Evolutionary conservation across 495 filamentous ascomycete genomes (phyloP).

Genomic region (Cairneyella variabilis): DNA sequence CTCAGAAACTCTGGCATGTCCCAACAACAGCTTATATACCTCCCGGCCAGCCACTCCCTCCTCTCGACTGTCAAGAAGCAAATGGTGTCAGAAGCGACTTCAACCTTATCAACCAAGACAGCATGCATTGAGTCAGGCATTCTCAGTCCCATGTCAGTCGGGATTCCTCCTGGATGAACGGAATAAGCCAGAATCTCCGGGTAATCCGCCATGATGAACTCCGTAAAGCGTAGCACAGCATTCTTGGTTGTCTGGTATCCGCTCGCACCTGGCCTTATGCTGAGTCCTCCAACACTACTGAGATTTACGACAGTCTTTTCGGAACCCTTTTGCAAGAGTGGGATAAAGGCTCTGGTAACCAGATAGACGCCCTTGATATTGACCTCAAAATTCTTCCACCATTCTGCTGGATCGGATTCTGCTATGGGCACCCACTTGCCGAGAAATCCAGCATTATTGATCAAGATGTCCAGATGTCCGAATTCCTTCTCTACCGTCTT

Average conservation of each 20-base stretch:
- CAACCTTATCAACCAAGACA: slow-evolving; percentile 38
- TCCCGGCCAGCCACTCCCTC: slow-evolving; percentile 46
- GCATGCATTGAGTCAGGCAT: slow-evolving; percentile 22
- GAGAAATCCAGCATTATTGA: slow-evolving; percentile 57
- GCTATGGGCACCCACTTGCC: slow-evolving; percentile 28
- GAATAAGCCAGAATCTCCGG: slow-evolving; percentile 37
- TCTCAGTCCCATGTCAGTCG: slow-evolving; percentile 39
- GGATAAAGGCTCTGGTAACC: slow-evolving; percentile 37
- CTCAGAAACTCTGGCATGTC: slow-evolving; percentile 43
- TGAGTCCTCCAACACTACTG: slow-evolving; percentile 38
- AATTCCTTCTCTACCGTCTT: slow-evolving; percentile 28
- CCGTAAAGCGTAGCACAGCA: slow-evolving; percentile 44
- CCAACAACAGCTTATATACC: slow-evolving; percentile 46
- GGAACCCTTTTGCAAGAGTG: slow-evolving; percentile 40
- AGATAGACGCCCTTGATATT: slow-evolving; percentile 42
- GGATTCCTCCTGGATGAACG: slow-evolving; percentile 48
- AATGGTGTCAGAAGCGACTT: slow-evolving; percentile 44
- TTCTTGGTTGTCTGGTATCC: slow-evolving; percentile 45
- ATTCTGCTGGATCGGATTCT: slow-evolving; percentile 28
- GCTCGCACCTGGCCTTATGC: slow-evolving; percentile 26
- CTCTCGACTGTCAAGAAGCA: slow-evolving; percentile 44
- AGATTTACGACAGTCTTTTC: slow-evolving; percentile 48
- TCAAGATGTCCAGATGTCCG: slow-evolving; percentile 50
- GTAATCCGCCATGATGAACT: slow-evolving; percentile 43
- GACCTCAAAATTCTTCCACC: slow-evolving; percentile 37